Evolutionary conservation across 805 yeast species (phyloP), one percentile per base, ranked within the genome.

Genomic region (Ogataea paraovalis): DNA sequence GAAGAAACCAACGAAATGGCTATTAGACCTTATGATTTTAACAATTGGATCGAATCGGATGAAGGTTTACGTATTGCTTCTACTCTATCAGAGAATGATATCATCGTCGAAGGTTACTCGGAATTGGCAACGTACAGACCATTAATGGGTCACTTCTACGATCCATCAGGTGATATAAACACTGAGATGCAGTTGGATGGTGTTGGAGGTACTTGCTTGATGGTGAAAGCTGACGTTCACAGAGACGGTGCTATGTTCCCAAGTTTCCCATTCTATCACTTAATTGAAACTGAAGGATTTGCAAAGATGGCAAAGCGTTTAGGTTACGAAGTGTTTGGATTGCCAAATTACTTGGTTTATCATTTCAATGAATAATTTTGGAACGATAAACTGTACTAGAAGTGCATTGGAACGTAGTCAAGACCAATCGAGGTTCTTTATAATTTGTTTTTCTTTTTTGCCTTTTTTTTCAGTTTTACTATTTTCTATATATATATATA

Each of bases 231-330:
- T 10, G 97, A 91, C 57, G 99, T 94, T 45, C 99, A 94, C 69
- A 79, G 99, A 65, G 99, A 94, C 67, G 99, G 99, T 44, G 98
- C 98, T 46, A 92, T 94, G 97, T 94, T 94, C 80, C 99, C 99
- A 16, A 87, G 95, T 43, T 94, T 94, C 80, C 94, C 99, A 50
- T 94, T 94, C 74, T 91, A 92, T 66, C 96, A 94, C 66, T 76
- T 94, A 66, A 90, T 94, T 54, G 99, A 94, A 72, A 91, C 97
- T 9, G 99, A 94, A 70, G 99, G 99, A 16, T 94, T 94, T 69
- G 97, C 94, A n/a, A 85, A 85, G 67, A 94, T 94, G 98, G 97
- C 96, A 39, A 89, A 90, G 67, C 76, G 98, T 58, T 75, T 94
- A 53, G 96, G 96, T 28, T 91, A 94, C 68, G 87, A 85, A 58